Base-by-base conservation (phyloP, 306 rosid genomes). In the Gleditsia sinensis region DNA sequence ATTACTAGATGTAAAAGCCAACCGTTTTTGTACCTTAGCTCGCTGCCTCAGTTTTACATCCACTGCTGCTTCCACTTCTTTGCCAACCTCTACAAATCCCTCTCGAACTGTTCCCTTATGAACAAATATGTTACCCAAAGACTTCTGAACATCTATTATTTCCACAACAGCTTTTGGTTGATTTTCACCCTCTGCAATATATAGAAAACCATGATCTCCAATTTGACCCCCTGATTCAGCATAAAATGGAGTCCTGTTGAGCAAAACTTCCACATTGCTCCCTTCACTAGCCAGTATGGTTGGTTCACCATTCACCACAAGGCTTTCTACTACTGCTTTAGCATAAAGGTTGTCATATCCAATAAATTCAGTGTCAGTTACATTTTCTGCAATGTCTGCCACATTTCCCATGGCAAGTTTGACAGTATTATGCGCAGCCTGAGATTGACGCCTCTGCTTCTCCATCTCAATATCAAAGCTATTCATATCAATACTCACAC, bases 191-290 rank as follows among this genome's bases (percentile, higher is more conserved):
- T 87, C 84, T 10, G 85, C 50, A 58, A 88, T 61, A 81, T 88
- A 94, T 32, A 94, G 80, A 78, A 84, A 88, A 65, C 98, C 98
- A 62, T 85, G 82, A 79, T 94, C 98, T 71, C 88, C 97, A 68
- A 94, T 94, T 76, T 94, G 98, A 56, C 97, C 98, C 37, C 97
- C 98, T 66, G 98, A 94, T 88, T 94, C 98, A 58, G 96, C 96
- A 85, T 91, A 91, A 86, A 94, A 94, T 53, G 98, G 98, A 68
- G 97, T 94, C 81, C 80, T 83, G 82, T 90, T 84, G 84, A 94
- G 78, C 80, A 91, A 67, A 80, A 94, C 76, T 87, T 91, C 97
- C 70, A 91, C 98, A 69, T 88, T 79, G 74, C 82, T 88, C 78
- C 98, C 98, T 78, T 91, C 87, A 28, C 88, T 77, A 75, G 83